phyloP scores from a whole-genome alignment of 495 filamentous ascomycete species.

The Lentithecium fluviatile region DNA sequence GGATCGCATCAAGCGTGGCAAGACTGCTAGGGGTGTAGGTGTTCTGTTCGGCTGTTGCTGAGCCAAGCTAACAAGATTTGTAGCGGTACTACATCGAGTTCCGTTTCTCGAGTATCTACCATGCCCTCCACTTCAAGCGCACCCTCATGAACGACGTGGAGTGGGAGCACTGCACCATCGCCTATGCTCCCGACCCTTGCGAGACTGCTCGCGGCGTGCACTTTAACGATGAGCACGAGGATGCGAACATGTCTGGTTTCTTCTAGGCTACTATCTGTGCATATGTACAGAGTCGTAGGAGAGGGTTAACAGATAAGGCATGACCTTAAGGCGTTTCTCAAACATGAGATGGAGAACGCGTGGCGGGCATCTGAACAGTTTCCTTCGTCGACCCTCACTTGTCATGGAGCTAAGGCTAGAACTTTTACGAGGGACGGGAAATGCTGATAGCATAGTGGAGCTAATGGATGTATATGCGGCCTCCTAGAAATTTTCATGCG shows the following conservation, averaged over 20 bases:
- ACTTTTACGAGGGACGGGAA: too few species aligned
- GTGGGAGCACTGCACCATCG: constrained; percentile 48
- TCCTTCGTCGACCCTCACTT: too few species aligned
- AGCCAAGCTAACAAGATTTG: neutral
- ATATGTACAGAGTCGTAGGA: too few species aligned
- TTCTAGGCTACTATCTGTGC: neutral
- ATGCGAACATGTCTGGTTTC: neutral
- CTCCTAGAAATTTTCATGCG: too few species aligned
- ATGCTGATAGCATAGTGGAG: too few species aligned
- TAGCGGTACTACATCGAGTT: constrained; percentile 46
- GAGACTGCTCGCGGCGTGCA: constrained; percentile 25
- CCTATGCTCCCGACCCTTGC: constrained; percentile 49
- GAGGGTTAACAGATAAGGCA: too few species aligned
- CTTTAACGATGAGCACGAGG: constrained; percentile 22
- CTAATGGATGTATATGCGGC: too few species aligned
- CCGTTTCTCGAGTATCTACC: constrained; percentile 47
- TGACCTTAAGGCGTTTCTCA: too few species aligned
- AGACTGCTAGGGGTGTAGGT: constrained; percentile 43
- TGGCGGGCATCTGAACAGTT: too few species aligned
- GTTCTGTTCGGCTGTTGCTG: neutral
- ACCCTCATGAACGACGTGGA: constrained; percentile 43
- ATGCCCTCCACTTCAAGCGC: constrained; percentile 47
- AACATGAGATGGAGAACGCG: too few species aligned
- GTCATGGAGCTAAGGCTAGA: too few species aligned
- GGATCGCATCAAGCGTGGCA: constrained; percentile 44